phyloP scores from a whole-genome alignment of 2,329 filamentous ascomycete genomes.

The Neospermospora avenae region DNA sequence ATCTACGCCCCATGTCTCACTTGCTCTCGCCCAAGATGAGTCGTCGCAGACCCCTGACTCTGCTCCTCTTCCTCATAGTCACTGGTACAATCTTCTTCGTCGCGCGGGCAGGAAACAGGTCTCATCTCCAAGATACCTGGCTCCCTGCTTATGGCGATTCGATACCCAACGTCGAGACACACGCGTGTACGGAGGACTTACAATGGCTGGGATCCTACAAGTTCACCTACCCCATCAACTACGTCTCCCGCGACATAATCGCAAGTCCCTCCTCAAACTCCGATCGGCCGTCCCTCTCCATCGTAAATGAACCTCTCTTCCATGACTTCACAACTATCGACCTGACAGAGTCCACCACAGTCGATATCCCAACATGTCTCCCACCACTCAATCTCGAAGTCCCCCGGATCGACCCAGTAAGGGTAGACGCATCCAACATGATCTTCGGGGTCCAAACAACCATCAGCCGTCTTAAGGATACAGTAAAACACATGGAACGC shows the following conservation, averaged over 20 bases:
- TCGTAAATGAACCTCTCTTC: conserved; percentile 30
- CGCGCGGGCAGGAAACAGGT: conserved; percentile 16
- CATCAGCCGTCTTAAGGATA: conserved; percentile 30
- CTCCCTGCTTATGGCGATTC: conserved; percentile 7
- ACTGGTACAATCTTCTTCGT: conserved; percentile 21
- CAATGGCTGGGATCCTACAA: conserved; percentile 31
- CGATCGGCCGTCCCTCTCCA: conserved; percentile 26
- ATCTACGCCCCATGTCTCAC: background rate
- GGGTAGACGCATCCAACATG: conserved; percentile 52
- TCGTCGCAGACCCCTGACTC: conserved; percentile 19
- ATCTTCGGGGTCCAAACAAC: conserved; percentile 40
- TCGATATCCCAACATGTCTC: conserved; percentile 24
- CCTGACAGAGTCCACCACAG: conserved; percentile 20
- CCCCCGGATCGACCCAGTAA: conserved; percentile 11
- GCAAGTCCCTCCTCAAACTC: conserved; percentile 15
- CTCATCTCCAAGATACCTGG: conserved; percentile 14
- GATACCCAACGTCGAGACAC: conserved; percentile 9
- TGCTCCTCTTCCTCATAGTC: conserved; percentile 24
- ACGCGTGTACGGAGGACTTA: conserved; percentile 25
- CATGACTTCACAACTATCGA: conserved; percentile 23
- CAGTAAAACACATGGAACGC: conserved; percentile 31
- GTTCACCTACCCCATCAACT: conserved; percentile 31
- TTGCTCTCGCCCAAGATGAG: conserved; percentile 23
- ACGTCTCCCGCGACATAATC: conserved; percentile 32
- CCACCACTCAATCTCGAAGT: conserved; percentile 30